These are phyloP conservation scores for Piper longum DNA, from an alignment of 164 flowering plant species.

Conservation along the genomic window DNA sequence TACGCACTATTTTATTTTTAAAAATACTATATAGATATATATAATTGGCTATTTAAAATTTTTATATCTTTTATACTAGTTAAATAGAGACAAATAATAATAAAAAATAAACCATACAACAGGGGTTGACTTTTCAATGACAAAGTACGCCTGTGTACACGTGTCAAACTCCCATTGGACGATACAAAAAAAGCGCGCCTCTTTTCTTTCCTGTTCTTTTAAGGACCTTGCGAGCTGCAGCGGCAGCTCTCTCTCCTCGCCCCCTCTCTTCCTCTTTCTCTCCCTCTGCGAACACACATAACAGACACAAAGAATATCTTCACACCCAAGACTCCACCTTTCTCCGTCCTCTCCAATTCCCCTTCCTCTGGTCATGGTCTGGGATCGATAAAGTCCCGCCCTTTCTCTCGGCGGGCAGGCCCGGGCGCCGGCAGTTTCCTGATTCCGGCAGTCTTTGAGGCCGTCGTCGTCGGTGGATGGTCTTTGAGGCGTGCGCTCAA, in stretches of 20 bases:
- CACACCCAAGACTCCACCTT: constrained; percentile 11
- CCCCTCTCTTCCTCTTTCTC: neutral
- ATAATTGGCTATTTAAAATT: too few species aligned
- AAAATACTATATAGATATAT: too few species aligned
- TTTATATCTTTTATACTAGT: too few species aligned
- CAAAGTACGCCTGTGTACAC: constrained; percentile 12
- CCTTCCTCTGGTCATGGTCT: neutral
- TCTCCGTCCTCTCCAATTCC: neutral
- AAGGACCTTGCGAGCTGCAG: too few species aligned
- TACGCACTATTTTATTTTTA: too few species aligned
- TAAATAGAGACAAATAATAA: too few species aligned
- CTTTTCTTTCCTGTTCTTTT: too few species aligned
- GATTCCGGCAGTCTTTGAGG: neutral
- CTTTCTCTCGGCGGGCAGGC: too few species aligned
- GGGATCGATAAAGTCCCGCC: neutral
- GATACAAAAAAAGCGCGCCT: too few species aligned
- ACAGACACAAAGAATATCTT: constrained; percentile 5
- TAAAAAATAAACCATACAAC: too few species aligned
- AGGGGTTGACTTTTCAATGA: too few species aligned
- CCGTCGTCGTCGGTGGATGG: neutral
- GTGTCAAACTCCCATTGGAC: constrained; percentile 3
- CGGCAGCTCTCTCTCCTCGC: neutral
- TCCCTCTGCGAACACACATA: too few species aligned
- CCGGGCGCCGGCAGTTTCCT: neutral
- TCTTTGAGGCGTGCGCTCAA: neutral